phyloP scores from a whole-genome alignment of 2,329 filamentous ascomycete species.

The Colletotrichum sp. region DNA sequence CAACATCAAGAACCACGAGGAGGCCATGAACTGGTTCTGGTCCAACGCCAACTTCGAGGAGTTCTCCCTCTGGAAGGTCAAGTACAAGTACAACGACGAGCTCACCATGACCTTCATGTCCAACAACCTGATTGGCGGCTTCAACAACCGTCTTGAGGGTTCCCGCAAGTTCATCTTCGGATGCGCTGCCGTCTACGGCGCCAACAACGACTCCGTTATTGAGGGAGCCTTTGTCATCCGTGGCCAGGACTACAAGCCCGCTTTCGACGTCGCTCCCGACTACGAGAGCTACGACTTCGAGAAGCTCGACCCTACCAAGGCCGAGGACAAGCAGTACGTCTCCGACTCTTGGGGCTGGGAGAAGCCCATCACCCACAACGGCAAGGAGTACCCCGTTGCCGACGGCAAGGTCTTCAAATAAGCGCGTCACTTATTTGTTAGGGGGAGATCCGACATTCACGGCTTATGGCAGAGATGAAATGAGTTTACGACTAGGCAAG shows the following conservation, averaged over 20 bases:
- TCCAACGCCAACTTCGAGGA: conserved; percentile 92
- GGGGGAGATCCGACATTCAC: conserved; percentile 31
- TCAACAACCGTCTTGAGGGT: conserved; percentile 95
- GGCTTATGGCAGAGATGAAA: conserved; percentile 35
- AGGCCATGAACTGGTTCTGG: conserved; percentile 97
- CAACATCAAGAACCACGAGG: conserved; percentile 73
- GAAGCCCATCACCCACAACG: conserved; percentile 77
- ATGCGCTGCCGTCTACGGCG: conserved; percentile 85
- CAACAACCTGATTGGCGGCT: conserved; percentile 96
- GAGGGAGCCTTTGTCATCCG: conserved; percentile 94
- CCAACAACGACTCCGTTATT: conserved; percentile 88
- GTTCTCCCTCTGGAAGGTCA: conserved; percentile 92
- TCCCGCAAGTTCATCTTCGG: conserved; percentile 99
- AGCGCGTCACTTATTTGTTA: conserved; percentile 33
- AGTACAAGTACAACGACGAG: conserved; percentile 99
- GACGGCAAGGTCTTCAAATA: conserved; percentile 99
- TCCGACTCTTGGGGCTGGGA: conserved; percentile 93
- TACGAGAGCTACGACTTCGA: conserved; percentile 95
- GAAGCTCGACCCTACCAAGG: conserved; percentile 91
- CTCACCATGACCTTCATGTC: conserved; percentile 98
- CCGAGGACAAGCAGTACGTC: conserved; percentile 85
- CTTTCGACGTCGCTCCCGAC: conserved; percentile 97
- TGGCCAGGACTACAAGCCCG: conserved; percentile 83
- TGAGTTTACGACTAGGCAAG: conserved; percentile 25
- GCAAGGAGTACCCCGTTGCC: conserved; percentile 88